Evolutionary conservation across 73 alveolate genomes (phyloP).

Genomic region (Effrenium voratum): DNA sequence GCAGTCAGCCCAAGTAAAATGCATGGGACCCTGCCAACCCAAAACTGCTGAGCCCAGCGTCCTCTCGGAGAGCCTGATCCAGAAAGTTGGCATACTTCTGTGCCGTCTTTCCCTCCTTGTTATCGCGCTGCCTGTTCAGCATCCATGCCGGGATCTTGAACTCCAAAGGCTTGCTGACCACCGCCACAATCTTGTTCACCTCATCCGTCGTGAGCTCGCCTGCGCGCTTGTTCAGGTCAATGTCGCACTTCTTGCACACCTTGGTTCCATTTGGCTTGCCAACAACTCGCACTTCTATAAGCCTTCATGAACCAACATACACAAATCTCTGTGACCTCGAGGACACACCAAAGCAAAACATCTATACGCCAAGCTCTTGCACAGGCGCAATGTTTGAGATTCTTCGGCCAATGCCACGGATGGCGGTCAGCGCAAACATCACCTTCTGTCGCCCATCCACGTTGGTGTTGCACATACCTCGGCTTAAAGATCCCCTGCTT

Average conservation of each 20-base stretch:
- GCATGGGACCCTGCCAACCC: not conserved
- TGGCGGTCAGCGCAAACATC: slow-evolving; percentile 98
- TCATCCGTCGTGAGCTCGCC: slow-evolving; percentile 99
- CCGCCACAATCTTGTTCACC: slow-evolving; percentile 98
- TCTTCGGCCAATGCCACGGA: slow-evolving; percentile 99
- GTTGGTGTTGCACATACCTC: slow-evolving; percentile 99
- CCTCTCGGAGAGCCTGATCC: slow-evolving; percentile 94
- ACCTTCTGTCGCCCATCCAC: slow-evolving; percentile 99
- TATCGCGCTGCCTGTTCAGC: slow-evolving; percentile 99
- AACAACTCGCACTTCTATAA: not conserved
- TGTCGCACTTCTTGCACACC: slow-evolving; percentile 94
- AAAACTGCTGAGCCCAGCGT: not conserved
- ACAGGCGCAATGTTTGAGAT: slow-evolving; percentile 97
- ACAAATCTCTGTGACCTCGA: too few relatives aligned
- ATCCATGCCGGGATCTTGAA: slow-evolving; percentile 99
- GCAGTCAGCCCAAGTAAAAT: too few relatives aligned
- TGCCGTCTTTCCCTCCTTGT: slow-evolving; percentile 96
- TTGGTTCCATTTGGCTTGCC: not conserved
- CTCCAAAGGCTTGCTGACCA: slow-evolving; percentile 98
- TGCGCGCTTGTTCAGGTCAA: slow-evolving; percentile 94
- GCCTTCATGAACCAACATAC: not conserved
- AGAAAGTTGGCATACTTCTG: slow-evolving; percentile 92
- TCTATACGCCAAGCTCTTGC: slow-evolving; percentile 95
- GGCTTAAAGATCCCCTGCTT: slow-evolving; percentile 60
- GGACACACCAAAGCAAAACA: not conserved